phyloP scores from a whole-genome alignment of 805 yeast species.

The Yamadazyma philogaea region DNA sequence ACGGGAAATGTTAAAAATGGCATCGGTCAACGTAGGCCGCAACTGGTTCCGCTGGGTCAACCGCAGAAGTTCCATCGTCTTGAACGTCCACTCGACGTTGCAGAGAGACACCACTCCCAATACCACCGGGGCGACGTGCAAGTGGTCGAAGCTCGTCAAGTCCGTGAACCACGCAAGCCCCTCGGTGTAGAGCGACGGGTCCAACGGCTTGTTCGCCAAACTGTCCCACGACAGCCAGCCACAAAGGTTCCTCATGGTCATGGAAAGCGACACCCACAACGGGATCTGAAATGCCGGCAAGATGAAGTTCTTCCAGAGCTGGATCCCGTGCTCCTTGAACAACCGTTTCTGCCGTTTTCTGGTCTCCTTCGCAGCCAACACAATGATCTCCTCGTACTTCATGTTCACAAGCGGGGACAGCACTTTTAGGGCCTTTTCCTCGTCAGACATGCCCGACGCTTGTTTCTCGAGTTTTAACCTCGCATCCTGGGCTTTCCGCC shows the following conservation, averaged over 20 bases:
- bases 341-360: conserved; percentile 68
- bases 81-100: conserved; percentile 80
- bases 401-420: conserved; percentile 40
- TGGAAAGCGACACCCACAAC: conserved; percentile 75
- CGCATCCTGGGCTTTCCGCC: conserved; percentile 44
- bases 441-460: conserved; percentile 16
- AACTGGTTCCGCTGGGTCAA: conserved; percentile 39
- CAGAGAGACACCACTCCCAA: conserved; percentile 69
- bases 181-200: conserved; percentile 48
- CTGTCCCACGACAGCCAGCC: conserved; percentile 57
- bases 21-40: conserved; percentile 58
- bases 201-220: conserved; percentile 44
- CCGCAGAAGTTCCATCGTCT: conserved; percentile 54
- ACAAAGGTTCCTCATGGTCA: conserved; percentile 70
- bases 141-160: conserved; percentile 59
- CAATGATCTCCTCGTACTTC: conserved; percentile 73
- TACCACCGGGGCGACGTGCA: conserved; percentile 61
- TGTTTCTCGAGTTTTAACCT: conserved; percentile 19
- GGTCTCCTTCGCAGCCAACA: conserved; percentile 74
- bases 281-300: conserved; percentile 85
- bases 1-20: conserved; percentile 68
- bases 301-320: conserved; percentile 73
- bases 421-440: conserved; percentile 11
- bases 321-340: conserved; percentile 66
- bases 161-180: conserved; percentile 62